Base-by-base conservation (phyloP, 169 alveolate species). In the Cryptosporidium viatorum region DNA sequence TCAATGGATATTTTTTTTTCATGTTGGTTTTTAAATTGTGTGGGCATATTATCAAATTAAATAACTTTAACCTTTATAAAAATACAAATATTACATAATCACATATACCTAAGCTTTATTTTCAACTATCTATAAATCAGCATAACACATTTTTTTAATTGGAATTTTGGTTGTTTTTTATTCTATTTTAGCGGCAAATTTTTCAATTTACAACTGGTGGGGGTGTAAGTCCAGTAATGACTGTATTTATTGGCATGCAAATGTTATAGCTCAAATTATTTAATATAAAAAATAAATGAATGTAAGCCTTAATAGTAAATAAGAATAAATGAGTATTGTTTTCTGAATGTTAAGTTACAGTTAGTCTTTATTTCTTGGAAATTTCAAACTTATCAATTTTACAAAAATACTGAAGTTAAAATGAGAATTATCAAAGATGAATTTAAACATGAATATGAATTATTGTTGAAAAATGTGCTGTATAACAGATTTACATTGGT, bases 171-270 rank as follows among this genome's bases (percentile, higher is more conserved):
- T 26, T 35, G 16, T 16, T 33, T 31, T 35, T 65, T 31, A 65
- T 65, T 29, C 48, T 37, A 26, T 65, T 31, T 12, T 65, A 65
- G 71, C 71, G 71, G 71, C 33, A 65, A 65, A 3, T 37, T 35
- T n/a, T 21, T 65, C 33, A 65, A 33, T 65, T 65, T 65, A 37
- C 71, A 65, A 31, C 18, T 31, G 43, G 71, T 31, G 71, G 71
- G 71, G 52, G 43, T 35, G 50, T 65, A 33, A 65, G 71, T 65
- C 71, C 7, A 65, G 71, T 65, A 65, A 65, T 65, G 71, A 65
- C 71, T 65, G 48, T 35, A 37, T 65, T 35, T 35, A 65, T 65
- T 23, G 23, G 67, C 71, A 65, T 65, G 71, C 23, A 31, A 55
- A 55, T 21, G 16, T 65, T 33, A 23, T 12, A 33, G 71, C 50